phyloP scores from a whole-genome alignment of 257 asterid species.

The Primulina huaijiensis region DNA sequence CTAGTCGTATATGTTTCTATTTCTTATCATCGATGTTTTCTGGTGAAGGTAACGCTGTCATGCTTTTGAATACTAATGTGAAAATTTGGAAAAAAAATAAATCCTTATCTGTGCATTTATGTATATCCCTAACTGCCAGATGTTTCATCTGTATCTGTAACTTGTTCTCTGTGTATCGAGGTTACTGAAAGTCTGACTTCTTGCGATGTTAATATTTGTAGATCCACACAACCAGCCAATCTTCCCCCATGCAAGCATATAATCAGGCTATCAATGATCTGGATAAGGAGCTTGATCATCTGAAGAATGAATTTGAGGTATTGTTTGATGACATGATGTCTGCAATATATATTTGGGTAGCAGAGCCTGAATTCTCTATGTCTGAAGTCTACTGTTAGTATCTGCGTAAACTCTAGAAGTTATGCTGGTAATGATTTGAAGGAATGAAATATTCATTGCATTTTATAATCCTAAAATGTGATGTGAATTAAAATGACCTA shows the following conservation, averaged over 20 bases:
- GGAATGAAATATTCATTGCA: background rate
- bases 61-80: background rate
- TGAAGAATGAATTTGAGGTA: conserved; percentile 82
- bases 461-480: background rate
- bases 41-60: background rate
- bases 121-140: background rate
- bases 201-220: conserved; percentile 31
- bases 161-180: background rate
- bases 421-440: background rate
- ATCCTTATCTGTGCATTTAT: background rate
- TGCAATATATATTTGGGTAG: background rate
- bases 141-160: background rate
- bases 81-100: background rate
- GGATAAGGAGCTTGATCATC: conserved; percentile 89
- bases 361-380: background rate
- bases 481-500: background rate
- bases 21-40: background rate
- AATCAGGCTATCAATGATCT: conserved; percentile 95
- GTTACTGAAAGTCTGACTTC: background rate
- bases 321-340: background rate
- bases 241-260: conserved; percentile 98
- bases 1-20: too few species aligned
- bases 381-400: background rate
- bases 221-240: conserved; percentile 93
- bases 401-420: background rate